Percentiles rank a stretch among this genome's conserved stretches.
Evolutionary conservation across 192 early-diverging fungal species (phyloP).

Genomic region (Coemansia sp.): DNA sequence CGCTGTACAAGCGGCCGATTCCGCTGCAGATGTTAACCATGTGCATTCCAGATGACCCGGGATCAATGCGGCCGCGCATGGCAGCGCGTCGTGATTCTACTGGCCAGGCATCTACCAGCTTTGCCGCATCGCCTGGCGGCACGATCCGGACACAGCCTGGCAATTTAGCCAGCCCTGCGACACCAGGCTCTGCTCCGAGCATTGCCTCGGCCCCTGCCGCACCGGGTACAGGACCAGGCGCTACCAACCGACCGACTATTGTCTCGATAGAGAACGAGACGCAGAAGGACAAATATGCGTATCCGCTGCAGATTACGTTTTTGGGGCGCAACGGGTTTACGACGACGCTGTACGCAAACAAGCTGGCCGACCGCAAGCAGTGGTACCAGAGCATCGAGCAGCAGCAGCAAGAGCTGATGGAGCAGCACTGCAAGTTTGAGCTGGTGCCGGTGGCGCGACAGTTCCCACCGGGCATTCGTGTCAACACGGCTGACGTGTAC

Average conservation of each 20-base stretch:
- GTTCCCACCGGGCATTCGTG: constrained; percentile 52
- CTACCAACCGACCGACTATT: constrained; percentile 26
- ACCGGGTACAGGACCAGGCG: neutral
- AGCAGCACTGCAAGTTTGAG: constrained; percentile 54
- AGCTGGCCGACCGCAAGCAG: constrained; percentile 68
- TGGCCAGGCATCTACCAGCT: constrained; percentile 10
- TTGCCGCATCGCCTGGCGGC: constrained; percentile 17
- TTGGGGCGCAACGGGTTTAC: constrained; percentile 72
- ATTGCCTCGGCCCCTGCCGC: constrained; percentile 10
- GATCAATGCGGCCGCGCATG: constrained; percentile 46
- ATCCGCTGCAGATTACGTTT: constrained; percentile 73
- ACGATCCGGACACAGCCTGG: constrained; percentile 17
- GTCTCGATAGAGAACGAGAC: constrained; percentile 40
- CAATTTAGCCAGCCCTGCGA: constrained; percentile 5
- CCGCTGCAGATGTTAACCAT: constrained; percentile 74
- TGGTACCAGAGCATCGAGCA: constrained; percentile 81
- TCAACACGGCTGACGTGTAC: constrained; percentile 55
- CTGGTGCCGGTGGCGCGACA: constrained; percentile 47
- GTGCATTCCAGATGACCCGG: constrained; percentile 57
- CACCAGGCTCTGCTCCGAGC: neutral
- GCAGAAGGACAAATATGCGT: constrained; percentile 61
- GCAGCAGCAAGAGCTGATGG: constrained; percentile 54
- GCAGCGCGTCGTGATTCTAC: constrained; percentile 46
- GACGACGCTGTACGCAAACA: constrained; percentile 72
- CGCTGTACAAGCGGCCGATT: constrained; percentile 68